phyloP scores from a whole-genome alignment of 2,329 filamentous ascomycete species.

The Xylaria sp. region DNA sequence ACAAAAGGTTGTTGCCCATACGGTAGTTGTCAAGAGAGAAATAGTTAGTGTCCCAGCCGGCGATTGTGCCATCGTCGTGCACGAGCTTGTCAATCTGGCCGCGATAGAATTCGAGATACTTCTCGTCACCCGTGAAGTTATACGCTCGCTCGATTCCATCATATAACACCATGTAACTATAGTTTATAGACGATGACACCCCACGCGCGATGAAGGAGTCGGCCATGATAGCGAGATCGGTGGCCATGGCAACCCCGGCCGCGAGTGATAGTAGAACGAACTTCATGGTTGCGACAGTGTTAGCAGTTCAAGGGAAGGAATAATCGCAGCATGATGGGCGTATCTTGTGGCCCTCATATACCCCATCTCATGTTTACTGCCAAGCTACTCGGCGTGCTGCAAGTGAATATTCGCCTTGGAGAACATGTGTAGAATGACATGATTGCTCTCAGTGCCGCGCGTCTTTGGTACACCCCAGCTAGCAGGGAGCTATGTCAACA shows the following conservation, averaged over 20 bases:
- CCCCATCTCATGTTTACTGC: background rate
- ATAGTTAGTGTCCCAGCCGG: slow-evolving; percentile 51
- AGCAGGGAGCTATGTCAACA: background rate
- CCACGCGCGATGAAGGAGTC: slow-evolving; percentile 52
- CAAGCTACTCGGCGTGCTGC: background rate
- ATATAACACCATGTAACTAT: slow-evolving; percentile 54
- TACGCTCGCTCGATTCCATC: slow-evolving; percentile 54
- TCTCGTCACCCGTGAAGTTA: slow-evolving; percentile 49
- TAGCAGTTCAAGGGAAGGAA: background rate
- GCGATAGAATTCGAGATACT: slow-evolving; percentile 51
- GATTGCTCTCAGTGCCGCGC: background rate
- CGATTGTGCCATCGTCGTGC: slow-evolving; percentile 52
- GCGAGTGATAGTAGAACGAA: slow-evolving; percentile 23
- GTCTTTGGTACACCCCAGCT: background rate
- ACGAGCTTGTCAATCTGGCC: slow-evolving; percentile 55
- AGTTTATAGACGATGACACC: slow-evolving; percentile 48
- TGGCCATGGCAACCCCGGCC: slow-evolving; percentile 24
- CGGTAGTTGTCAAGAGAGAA: slow-evolving; percentile 61
- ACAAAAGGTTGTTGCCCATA: slow-evolving; percentile 58
- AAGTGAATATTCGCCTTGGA: background rate
- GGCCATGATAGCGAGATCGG: slow-evolving; percentile 47
- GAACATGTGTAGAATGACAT: background rate
- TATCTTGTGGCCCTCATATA: slow-evolving; percentile 6
- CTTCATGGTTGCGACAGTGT: slow-evolving; percentile 28
- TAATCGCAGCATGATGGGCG: background rate